These are phyloP conservation scores for Exophiala sp. DNA, from an alignment of 2,329 filamentous ascomycete genomes.

Conservation along the genomic window DNA sequence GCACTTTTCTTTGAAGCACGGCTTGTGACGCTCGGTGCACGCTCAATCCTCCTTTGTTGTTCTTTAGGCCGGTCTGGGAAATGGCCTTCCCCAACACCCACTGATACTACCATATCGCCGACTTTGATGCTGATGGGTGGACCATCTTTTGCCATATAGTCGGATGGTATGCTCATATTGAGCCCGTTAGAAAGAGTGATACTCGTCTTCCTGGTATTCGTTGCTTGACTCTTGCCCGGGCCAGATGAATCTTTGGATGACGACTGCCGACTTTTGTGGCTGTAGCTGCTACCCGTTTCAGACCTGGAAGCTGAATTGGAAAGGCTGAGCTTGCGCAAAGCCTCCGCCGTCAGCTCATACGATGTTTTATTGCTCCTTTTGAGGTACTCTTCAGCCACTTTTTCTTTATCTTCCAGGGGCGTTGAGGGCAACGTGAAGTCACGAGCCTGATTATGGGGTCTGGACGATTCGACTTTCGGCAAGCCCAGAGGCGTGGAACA, in stretches of 20 bases:
- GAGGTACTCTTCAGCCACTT: constrained; percentile 23
- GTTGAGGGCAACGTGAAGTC: constrained; percentile 13
- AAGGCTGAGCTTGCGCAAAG: constrained; percentile 22
- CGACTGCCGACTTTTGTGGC: constrained; percentile 25
- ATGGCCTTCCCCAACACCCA: constrained; percentile 15
- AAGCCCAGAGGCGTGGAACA: constrained; percentile 13
- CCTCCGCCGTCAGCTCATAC: constrained; percentile 23
- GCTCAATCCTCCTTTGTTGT: constrained; percentile 22
- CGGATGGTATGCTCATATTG: constrained; percentile 20
- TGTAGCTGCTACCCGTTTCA: constrained; percentile 27
- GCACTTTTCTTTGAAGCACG: constrained; percentile 18
- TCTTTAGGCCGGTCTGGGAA: constrained; percentile 11
- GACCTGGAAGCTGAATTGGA: constrained; percentile 20
- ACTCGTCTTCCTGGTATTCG: constrained; percentile 15
- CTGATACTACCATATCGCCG: constrained; percentile 12
- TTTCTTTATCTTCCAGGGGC: constrained; percentile 20
- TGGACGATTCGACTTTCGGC: constrained; percentile 16
- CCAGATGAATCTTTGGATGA: constrained; percentile 28
- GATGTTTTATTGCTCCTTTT: constrained; percentile 17
- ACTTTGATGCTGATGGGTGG: constrained; percentile 22
- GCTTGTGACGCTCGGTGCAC: constrained; percentile 20
- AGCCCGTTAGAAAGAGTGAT: constrained; percentile 19
- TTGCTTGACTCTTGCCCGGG: constrained; percentile 17
- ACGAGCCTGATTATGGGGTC: constrained; percentile 4
- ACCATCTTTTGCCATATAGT: constrained; percentile 18